Evolutionary conservation across 2,329 filamentous ascomycete species (phyloP).

Genomic region (Scytalidium lignicola): DNA sequence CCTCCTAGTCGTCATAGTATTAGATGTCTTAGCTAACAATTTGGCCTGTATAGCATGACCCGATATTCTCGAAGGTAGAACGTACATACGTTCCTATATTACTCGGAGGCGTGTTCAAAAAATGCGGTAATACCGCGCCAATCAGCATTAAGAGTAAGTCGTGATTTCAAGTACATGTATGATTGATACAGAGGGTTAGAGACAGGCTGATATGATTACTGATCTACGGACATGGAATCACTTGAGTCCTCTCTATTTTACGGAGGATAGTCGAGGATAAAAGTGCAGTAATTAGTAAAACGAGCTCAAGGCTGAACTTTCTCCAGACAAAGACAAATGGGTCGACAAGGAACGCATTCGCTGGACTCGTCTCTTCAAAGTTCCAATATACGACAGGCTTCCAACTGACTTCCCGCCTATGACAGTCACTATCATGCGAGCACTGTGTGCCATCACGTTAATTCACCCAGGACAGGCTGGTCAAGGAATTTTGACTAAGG

Average conservation of each 20-base stretch:
- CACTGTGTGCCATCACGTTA: constrained; percentile 40
- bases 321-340: constrained; percentile 54
- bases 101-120: constrained; percentile 54
- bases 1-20: no score
- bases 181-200: background rate
- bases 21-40: no score
- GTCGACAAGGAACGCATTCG: constrained; percentile 47
- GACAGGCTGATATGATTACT: background rate
- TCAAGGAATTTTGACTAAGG: constrained; percentile 11
- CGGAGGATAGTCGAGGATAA: no score
- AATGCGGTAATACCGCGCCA: constrained; percentile 47
- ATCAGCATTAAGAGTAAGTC: constrained; percentile 48
- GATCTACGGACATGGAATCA: background rate
- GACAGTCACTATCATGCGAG: constrained; percentile 46
- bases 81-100: constrained; percentile 55
- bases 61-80: constrained; percentile 48
- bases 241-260: no score
- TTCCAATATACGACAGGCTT: constrained; percentile 41
- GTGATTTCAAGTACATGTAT: background rate
- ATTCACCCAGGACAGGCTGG: constrained; percentile 12
- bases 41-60: constrained; percentile 48
- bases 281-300: no score
- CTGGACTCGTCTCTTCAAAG: constrained; percentile 46
- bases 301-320: background rate
- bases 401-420: constrained; percentile 49